These are phyloP conservation scores for Periconia macrospinosa DNA, from an alignment of 2,329 filamentous ascomycete species.

Conservation along the genomic window DNA sequence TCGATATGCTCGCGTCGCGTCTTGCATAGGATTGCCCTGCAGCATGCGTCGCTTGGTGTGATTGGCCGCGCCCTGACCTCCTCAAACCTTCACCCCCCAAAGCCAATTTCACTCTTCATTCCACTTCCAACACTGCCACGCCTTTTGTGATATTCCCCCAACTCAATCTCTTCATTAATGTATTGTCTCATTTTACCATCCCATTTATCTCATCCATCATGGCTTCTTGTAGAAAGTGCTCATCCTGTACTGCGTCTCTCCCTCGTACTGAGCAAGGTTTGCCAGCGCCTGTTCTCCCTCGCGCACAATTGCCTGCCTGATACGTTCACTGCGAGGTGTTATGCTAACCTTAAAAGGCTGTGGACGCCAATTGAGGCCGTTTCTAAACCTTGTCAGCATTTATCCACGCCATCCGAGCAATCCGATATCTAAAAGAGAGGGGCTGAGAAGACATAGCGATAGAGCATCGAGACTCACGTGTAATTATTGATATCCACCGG, in stretches of 20 bases:
- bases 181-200: neutral
- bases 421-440: too few species aligned
- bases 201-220: neutral
- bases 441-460: too few species aligned
- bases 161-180: too few species aligned
- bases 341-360: conserved; percentile 59
- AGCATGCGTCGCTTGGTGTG: too few species aligned
- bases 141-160: too few species aligned
- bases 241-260: conserved; percentile 62
- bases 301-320: conserved; percentile 53
- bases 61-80: too few species aligned
- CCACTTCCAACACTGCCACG: neutral
- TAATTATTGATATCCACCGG: conserved; percentile 61
- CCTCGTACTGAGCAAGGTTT: conserved; percentile 56
- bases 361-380: conserved; percentile 62
- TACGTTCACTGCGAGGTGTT: conserved; percentile 52
- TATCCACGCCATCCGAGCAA: neutral
- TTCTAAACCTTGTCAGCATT: conserved; percentile 37
- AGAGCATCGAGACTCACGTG: conserved; percentile 43
- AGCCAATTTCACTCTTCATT: neutral
- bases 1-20: too few species aligned
- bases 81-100: neutral
- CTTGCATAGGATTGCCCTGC: too few species aligned
- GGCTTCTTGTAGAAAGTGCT: conserved; percentile 31
- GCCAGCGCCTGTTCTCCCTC: conserved; percentile 57